Base-by-base conservation (phyloP, 2,329 filamentous ascomycete species). In the Neofusicoccum sp. region DNA sequence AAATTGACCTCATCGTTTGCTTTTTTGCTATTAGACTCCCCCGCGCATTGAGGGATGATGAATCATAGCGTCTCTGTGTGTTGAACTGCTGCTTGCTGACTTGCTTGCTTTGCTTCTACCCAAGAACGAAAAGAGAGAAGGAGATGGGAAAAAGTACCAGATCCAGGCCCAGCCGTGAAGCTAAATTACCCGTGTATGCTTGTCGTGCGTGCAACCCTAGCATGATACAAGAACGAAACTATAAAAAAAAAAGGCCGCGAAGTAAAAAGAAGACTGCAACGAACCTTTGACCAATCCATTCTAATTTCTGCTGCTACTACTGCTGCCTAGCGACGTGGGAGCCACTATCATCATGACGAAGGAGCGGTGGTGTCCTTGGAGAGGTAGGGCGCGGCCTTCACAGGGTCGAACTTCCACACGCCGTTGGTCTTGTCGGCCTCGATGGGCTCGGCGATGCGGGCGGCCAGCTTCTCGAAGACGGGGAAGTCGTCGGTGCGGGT, bases 401-500 rank as follows among this genome's bases (percentile, higher is more conserved):
- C 71, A 64, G 79, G 73, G 72, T 89, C 85, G 71, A 88, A 90
- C 62, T 84, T 78, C 88, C 88, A 91, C 33, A 90, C 79, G 0
- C 88, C 88, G 59, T 84, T 85, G 1, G 88, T 90, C 76, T 88
- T 87, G 48, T 85, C 83, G 36, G 80, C 76, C 65, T 89, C 88
- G 16, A 86, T 66, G 59, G 77, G 71, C 64, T 81, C 75, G 65
- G 81, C 69, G 67, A 77, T 64, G 62, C 71, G 71, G 44, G 71
- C 73, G 24, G 79, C 75, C 45, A 83, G 75, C 77, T 63, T 80
- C 71, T 79, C 82, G 67, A 69, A 83, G 68, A 69, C 75, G 69
- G 61, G 80, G 45, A 70, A 68, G 34, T 68, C 70, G 2, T 76
- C 72, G 12, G 71, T 68, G 28, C 73, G 69, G 1, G 69, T 85